Base-by-base conservation (phyloP, 495 filamentous ascomycete species). In the Penicillium canariense region DNA sequence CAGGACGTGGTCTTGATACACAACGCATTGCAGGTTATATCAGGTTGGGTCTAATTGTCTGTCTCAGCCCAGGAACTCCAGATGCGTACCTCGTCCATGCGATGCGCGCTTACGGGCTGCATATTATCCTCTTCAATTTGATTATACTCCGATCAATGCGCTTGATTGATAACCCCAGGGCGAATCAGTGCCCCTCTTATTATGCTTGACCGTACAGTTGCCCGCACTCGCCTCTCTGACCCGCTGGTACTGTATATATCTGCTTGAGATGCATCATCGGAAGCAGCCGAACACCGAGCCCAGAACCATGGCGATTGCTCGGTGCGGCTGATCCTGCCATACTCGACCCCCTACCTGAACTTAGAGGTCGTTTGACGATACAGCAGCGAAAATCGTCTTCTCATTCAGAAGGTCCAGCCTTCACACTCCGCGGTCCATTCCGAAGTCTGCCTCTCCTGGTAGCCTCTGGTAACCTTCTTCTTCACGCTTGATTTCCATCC, bases 211-310 rank as follows among this genome's bases (percentile, higher is more conserved):
- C n/a, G 20, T 43, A 26, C 18, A 43, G 14, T 10, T 20, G 14
- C 14, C 17, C 39, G 22, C 39, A 25, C 20, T 23, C 14, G 9
- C 6, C 30, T 6, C 30, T 32, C 12, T 30, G 43, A n/a, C 22
- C 25, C 22, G 23, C 10, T 15, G 12, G 15, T 30, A 25, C 43
- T n/a, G 20, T n/a, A n/a, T n/a, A n/a, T n/a, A n/a, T n/a, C n/a
- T n/a, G n/a, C n/a, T n/a, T n/a, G n/a, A n/a, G n/a, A n/a, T n/a
- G n/a, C n/a, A 47, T 56, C 23, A 44, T 55, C 59, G 59, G 59
- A 58, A 55, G 25, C 55, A 55, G 55, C 59, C 59, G 59, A 62
- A 55, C 59, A 55, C 59, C 59, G 59, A 51, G 25, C n/a, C 43
- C n/a, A 55, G 34, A 46, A 42, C 18, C 5, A 12, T 46, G 28